Percentiles rank a stretch among this genome's conserved stretches.
Conservation (phyloP, 2,329 filamentous ascomycete genomes). For the Ceratocystis alfenasii region DNA sequence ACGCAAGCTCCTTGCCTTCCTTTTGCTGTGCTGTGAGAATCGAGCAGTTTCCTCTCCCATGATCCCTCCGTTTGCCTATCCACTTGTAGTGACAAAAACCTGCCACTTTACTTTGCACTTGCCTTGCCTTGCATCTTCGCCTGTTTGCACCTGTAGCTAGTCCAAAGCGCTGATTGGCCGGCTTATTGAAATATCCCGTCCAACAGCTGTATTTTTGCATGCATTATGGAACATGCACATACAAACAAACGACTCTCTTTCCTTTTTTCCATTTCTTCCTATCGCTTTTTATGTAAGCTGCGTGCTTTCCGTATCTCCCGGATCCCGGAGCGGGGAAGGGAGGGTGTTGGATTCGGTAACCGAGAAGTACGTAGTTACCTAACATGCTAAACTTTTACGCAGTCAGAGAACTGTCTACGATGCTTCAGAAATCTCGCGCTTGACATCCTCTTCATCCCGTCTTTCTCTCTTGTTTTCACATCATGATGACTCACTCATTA, state of each 20-base stretch:
- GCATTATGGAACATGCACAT: too few relatives aligned
- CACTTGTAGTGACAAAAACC: background rate
- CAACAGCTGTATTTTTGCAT: background rate
- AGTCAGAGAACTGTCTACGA: too few relatives aligned
- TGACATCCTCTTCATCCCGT: background rate
- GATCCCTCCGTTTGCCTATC: too few relatives aligned
- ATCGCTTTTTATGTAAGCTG: background rate
- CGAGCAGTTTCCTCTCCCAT: background rate
- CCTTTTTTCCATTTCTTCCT: background rate
- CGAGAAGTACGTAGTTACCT: background rate
- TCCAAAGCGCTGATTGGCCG: background rate
- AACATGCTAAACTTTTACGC: background rate
- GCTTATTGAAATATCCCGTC: background rate
- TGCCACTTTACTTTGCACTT: background rate
- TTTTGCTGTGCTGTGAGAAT: background rate
- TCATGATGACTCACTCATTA: background rate
- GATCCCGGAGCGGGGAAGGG: conserved; percentile 13
- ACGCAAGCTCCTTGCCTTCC: conserved; percentile 6
- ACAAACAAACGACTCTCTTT: background rate
- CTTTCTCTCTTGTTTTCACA: background rate
- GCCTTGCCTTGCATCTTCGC: background rate
- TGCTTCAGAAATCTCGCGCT: too few relatives aligned
- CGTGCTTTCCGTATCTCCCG: conserved; percentile 14
- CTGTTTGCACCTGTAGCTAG: background rate
- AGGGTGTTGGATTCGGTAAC: background rate